Percentiles rank a stretch among this genome's conserved stretches.
phyloP scores from a whole-genome alignment of 2,329 filamentous ascomycete species.

The Emmonsiellopsis sp. region DNA sequence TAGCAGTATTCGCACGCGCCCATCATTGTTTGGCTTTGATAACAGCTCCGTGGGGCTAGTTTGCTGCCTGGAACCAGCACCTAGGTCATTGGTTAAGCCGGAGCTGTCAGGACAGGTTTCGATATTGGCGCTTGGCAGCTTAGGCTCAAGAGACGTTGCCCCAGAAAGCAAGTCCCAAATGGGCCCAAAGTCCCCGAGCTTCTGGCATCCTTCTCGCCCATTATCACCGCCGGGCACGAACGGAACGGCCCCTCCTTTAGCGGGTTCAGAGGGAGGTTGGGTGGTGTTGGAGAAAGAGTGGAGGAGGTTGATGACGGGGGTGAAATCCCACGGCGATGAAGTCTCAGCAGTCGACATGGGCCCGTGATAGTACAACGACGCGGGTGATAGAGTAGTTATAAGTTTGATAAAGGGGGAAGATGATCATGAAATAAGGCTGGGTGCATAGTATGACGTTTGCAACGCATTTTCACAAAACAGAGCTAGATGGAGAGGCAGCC shows the following conservation, averaged over 20 bases:
- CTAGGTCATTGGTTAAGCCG: background rate
- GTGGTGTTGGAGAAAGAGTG: slow-evolving; percentile 22
- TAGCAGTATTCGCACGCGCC: background rate
- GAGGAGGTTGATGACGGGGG: slow-evolving; percentile 35
- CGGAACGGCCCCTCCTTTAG: background rate
- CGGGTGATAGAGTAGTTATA: background rate
- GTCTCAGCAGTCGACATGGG: slow-evolving; percentile 19
- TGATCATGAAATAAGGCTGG: background rate
- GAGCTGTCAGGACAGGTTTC: background rate
- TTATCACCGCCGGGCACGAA: slow-evolving; percentile 7
- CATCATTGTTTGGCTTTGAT: background rate
- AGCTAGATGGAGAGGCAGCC: background rate
- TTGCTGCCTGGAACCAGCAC: background rate
- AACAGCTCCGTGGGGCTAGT: background rate
- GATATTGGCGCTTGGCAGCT: background rate
- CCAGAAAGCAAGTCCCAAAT: slow-evolving; percentile 32
- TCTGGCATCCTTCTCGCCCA: slow-evolving; percentile 9
- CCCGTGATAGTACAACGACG: background rate
- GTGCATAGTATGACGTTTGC: background rate
- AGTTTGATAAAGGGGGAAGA: background rate
- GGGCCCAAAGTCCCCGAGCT: slow-evolving; percentile 35
- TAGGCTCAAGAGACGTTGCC: slow-evolving; percentile 9
- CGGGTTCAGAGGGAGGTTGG: slow-evolving; percentile 4
- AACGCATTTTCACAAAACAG: background rate
- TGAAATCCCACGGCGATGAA: slow-evolving; percentile 35